Evolutionary conservation across 768 basidiomycete genomes (phyloP), one percentile per base, ranked within the genome.

Genomic region (Mycena indigotica): DNA sequence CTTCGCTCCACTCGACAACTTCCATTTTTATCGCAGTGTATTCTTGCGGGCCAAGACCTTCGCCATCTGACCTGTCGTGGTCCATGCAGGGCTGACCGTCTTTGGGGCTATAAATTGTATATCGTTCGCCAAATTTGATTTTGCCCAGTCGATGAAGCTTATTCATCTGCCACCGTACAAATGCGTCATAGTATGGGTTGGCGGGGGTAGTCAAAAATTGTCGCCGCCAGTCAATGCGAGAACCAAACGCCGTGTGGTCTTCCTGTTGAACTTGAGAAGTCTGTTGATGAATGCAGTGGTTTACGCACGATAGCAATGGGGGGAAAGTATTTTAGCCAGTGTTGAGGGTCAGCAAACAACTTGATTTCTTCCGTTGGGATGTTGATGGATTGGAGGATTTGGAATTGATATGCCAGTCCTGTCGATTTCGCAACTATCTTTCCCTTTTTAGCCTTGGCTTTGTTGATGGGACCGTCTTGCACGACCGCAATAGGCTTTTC

Each of bases 41-140:
- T 69, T 98, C 96, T 67, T 95, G 93, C 3, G 97, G 97, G 5
- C 93, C 93, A 54, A 94, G 78, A 46, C 89, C 96, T 74, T 99
- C 97, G 39, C 97, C 97, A 57, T 93, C 93, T 51, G 86, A 84
- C 56, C 97, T 89, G 72, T 99, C 97, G 76, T 99, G 97, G 73
- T 99, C 97, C 97, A 99, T 98, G 69, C 97, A 99, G 0, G 97
- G 96, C 69, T 98, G 97, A 2, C 95, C 95, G 65, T 99, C 97
- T 73, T 98, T 98, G 2, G 95, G 94, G 62, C 93, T 95, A 81
- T 97, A 99, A 69, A 99, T 93, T 15, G 97, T 99, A 73, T 98
- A 96, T 41, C 97, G 88, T 74, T 97, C 91, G 49, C 97, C 97
- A 69, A 98, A 99, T 74, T 96, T 97, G 80, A 99, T 93, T 75